Evolutionary conservation across 1,284 basidiomycete species (phyloP).

Genomic region (Ustilago hordei): DNA sequence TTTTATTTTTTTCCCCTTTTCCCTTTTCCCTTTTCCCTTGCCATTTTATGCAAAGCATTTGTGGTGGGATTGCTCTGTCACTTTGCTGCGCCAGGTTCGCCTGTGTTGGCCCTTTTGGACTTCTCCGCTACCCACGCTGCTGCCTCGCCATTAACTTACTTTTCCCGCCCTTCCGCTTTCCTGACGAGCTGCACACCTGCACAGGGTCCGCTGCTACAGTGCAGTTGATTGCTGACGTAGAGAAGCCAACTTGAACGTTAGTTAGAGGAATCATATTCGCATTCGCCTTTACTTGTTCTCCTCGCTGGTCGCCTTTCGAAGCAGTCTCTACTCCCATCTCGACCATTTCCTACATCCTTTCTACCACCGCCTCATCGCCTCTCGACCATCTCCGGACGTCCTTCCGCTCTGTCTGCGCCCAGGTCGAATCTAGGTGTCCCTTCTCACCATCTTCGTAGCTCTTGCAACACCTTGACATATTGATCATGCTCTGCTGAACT

Average conservation of each 20-base stretch:
- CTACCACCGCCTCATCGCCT: not conserved
- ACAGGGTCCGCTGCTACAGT: slow-evolving; percentile 3
- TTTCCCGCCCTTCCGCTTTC: not conserved
- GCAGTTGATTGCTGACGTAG: not conserved
- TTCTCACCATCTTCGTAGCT: not conserved
- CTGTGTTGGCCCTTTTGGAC: not conserved
- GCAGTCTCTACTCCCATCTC: not conserved
- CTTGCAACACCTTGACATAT: not conserved
- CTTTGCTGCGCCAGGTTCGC: slow-evolving; percentile 8
- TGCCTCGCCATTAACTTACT: too few species aligned
- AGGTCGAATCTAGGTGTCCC: not conserved
- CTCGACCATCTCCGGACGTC: not conserved
- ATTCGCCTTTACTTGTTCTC: slow-evolving; percentile 1
- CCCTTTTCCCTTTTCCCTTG: not conserved
- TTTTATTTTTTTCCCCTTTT: too few species aligned
- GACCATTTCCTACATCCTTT: not conserved
- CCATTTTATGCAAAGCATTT: not conserved
- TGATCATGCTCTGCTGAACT: not conserved
- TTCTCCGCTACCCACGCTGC: slow-evolving; percentile 3
- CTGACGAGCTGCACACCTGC: not conserved
- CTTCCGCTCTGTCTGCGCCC: not conserved
- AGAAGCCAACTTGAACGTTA: not conserved
- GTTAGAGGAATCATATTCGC: not conserved
- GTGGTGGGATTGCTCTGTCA: not conserved
- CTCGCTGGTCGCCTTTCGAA: not conserved